These are phyloP conservation scores for Aureobasidium sp. DNA, from an alignment of 2,329 filamentous ascomycete species.

Conservation along the genomic window DNA sequence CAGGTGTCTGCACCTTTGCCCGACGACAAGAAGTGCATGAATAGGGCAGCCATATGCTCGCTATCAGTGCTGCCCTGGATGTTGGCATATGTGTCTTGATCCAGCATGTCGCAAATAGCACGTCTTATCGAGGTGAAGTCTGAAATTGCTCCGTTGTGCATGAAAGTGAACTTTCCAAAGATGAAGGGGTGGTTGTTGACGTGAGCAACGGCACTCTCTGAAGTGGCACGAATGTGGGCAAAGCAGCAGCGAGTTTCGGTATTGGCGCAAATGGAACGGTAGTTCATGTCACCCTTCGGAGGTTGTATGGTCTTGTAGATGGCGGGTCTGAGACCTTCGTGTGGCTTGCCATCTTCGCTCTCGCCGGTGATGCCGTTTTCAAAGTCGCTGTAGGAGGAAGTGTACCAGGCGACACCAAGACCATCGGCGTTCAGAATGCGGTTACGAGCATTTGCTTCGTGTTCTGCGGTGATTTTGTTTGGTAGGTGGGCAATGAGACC, in stretches of 20 bases:
- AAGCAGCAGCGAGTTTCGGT: slow-evolving; percentile 57
- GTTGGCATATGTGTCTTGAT: slow-evolving; percentile 53
- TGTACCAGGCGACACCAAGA: slow-evolving; percentile 63
- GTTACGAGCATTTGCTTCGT: slow-evolving; percentile 55
- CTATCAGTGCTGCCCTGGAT: slow-evolving; percentile 59
- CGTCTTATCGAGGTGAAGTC: slow-evolving; percentile 54
- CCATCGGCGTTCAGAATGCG: slow-evolving; percentile 62
- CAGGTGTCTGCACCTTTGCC: slow-evolving; percentile 42
- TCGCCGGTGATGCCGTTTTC: slow-evolving; percentile 33
- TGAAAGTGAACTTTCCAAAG: slow-evolving; percentile 60
- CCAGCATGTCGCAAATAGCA: slow-evolving; percentile 49
- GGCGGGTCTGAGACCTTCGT: slow-evolving; percentile 48
- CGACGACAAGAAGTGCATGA: slow-evolving; percentile 52
- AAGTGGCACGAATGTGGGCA: slow-evolving; percentile 60
- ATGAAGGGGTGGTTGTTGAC: slow-evolving; percentile 63
- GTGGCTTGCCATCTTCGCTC: slow-evolving; percentile 31
- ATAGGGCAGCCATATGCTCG: slow-evolving; percentile 58
- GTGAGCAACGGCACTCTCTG: slow-evolving; percentile 51
- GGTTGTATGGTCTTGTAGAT: slow-evolving; percentile 60
- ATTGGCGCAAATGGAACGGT: slow-evolving; percentile 57
- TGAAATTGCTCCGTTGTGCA: slow-evolving; percentile 62
- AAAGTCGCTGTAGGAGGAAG: slow-evolving; percentile 47
- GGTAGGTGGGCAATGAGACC: slow-evolving; percentile 52
- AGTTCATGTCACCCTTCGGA: slow-evolving; percentile 60
- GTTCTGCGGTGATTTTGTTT: slow-evolving; percentile 41